A percentile compares a stretch with the other conserved stretches of the same genome.
These are phyloP conservation scores for Quillaja saponaria DNA, from an alignment of 306 rosid genomes.

Conservation along the genomic window DNA sequence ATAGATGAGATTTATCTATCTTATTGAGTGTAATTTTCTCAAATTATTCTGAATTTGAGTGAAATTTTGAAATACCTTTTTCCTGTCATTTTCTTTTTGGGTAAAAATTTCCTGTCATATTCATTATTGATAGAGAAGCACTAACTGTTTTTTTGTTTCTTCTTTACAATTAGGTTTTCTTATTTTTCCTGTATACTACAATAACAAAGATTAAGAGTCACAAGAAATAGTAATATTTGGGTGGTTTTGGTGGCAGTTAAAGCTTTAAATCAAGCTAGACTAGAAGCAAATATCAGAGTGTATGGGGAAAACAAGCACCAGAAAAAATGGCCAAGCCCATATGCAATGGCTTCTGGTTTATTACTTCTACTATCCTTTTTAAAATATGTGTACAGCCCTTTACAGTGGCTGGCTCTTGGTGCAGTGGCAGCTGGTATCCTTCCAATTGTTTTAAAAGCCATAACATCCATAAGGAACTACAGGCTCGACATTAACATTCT, in stretches of 20 bases:
- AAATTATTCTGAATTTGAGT: no score
- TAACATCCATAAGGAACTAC: conserved; percentile 49
- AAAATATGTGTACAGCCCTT: conserved; percentile 52
- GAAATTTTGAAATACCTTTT: no score
- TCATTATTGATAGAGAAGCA: conserved; percentile 12
- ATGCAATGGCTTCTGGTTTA: conserved; percentile 58
- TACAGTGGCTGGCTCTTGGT: conserved; percentile 68
- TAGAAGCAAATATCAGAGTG: conserved; percentile 71
- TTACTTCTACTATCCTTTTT: conserved; percentile 60
- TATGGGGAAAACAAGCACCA: conserved; percentile 51
- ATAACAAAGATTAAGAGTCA: not conserved
- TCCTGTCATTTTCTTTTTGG: no score
- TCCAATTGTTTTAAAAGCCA: conserved; percentile 55
- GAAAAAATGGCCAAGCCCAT: conserved; percentile 82
- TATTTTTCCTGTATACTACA: not conserved
- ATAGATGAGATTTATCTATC: no score
- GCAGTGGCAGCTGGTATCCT: conserved; percentile 62
- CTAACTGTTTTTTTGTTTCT: not conserved
- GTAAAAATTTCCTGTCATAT: no score
- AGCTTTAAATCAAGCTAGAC: conserved; percentile 71
- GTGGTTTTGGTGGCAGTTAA: conserved; percentile 57
- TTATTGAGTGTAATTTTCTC: no score
- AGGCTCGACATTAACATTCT: conserved; percentile 83
- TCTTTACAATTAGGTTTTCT: conserved; percentile 4
- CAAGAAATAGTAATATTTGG: not conserved